phyloP scores from a whole-genome alignment of 495 filamentous ascomycete genomes.

The Thermothielavioides terrestris region DNA sequence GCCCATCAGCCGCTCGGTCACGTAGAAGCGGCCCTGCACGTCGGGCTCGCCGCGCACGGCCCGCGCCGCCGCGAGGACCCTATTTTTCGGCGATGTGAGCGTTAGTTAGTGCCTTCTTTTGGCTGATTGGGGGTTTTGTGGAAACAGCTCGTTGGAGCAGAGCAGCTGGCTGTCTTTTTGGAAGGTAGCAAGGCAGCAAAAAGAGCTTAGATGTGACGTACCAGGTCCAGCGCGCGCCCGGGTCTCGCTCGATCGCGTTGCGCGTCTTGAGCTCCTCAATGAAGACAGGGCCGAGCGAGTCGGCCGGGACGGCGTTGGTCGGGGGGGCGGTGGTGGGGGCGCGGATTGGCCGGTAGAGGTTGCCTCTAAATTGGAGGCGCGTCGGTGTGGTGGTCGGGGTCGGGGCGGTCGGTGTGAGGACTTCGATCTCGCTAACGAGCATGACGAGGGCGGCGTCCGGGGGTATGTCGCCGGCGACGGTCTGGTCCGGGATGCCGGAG shows the following conservation, averaged over 20 bases:
- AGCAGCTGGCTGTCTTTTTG: no score
- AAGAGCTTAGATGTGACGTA: slow-evolving; percentile 9
- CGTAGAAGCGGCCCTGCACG: slow-evolving; percentile 37
- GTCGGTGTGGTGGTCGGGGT: not conserved
- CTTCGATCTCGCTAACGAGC: slow-evolving; percentile 21
- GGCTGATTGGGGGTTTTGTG: no score
- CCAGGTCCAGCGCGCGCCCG: slow-evolving; percentile 26
- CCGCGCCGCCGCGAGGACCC: slow-evolving; percentile 13
- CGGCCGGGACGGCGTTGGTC: slow-evolving; percentile 1
- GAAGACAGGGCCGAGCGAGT: slow-evolving; percentile 24
- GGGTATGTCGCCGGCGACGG: not conserved
- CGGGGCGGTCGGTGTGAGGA: slow-evolving; percentile 8
- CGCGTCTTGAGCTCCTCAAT: slow-evolving; percentile 25
- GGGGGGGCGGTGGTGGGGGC: not conserved
- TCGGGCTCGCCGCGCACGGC: slow-evolving; percentile 14
- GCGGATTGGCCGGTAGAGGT: slow-evolving; percentile 16
- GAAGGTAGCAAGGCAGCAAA: no score
- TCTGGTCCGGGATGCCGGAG: not conserved
- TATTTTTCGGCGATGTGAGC: no score
- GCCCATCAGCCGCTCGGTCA: slow-evolving; percentile 26
- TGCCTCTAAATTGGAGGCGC: slow-evolving; percentile 23
- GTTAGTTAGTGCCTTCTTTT: no score
- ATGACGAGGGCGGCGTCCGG: slow-evolving; percentile 21
- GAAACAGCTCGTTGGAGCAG: no score
- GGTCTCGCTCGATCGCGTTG: slow-evolving; percentile 21